phyloP scores from a whole-genome alignment of 768 basidiomycete species.

The Calocera cornea region DNA sequence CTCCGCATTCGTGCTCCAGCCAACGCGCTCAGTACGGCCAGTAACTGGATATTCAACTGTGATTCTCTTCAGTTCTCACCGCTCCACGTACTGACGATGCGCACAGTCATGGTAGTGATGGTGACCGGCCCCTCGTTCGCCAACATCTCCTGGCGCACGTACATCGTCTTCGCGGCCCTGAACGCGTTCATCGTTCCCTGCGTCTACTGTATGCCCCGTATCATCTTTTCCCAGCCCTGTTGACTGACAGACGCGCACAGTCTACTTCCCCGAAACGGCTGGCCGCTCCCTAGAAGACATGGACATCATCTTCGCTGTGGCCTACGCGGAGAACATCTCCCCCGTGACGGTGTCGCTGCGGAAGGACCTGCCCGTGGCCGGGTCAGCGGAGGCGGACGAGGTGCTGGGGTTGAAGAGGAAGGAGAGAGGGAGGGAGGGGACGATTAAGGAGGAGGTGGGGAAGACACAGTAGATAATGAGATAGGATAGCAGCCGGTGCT shows the following conservation, averaged over 20 bases:
- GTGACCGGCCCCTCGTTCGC: conserved; percentile 46
- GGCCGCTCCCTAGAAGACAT: conserved; percentile 8
- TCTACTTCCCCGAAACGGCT: conserved; percentile 4
- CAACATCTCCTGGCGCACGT: conserved; percentile 45
- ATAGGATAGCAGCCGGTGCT: too few relatives aligned
- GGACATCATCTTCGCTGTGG: conserved; percentile 8
- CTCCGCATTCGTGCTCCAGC: conserved; percentile 49
- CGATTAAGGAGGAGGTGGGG: background rate
- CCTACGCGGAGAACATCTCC: background rate
- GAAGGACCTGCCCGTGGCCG: background rate
- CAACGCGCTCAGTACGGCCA: conserved; percentile 46
- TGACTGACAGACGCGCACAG: background rate
- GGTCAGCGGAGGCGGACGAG: background rate
- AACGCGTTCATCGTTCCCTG: conserved; percentile 45
- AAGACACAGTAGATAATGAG: background rate
- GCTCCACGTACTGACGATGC: background rate
- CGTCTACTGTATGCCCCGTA: conserved; percentile 28
- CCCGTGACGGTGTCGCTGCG: background rate
- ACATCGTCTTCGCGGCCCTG: conserved; percentile 46
- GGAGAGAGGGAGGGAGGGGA: background rate
- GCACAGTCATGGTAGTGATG: conserved; percentile 38
- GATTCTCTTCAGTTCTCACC: background rate
- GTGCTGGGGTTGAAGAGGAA: background rate
- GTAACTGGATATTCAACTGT: conserved; percentile 45
- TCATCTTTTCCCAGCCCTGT: background rate